Evolutionary conservation across 148 eudicot species (phyloP), one percentile per base, ranked within the genome.

Genomic region (Persicaria tinctoria): DNA sequence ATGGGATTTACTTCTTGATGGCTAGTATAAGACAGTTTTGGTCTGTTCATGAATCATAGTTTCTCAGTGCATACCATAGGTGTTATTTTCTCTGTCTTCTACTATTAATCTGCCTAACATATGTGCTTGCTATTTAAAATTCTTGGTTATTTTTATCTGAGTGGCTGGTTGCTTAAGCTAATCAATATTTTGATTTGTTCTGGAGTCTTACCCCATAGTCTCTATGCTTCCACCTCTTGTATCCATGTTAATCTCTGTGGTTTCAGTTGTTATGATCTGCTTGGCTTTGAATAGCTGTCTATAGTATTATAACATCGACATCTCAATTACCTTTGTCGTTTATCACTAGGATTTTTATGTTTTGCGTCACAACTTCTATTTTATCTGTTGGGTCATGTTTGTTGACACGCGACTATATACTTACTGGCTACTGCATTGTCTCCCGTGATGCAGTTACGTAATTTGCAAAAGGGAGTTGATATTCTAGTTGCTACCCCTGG

Each of bases 401-500:
- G 5, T 12, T 8, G 66, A 23, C 14, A 20, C 44, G 9, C 4
- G 66, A 60, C 18, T 66, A 5, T 66, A 64, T 64, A 27, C 59
- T 78, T 41, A n/a, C 27, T 23, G 27, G 27, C 27, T 23, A 23
- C 74, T 49, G 20, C 32, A 27, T 18, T 56, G 72, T 50, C 4
- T 46, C n/a, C 32, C 48, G 12, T 68, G 68, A 48, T 81, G 77
- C 86, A 93, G 98, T 74, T 93, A 9, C 81, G 83, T 6, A 85
- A 80, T 70, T 68, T 93, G 83, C 91, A 87, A 64, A 89, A 56
- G 77, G 98, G 98, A 23, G 97, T 89, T 60, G 98, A 93, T 78
- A 91, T 93, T 54, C 82, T 93, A 54, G 98, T 93, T 68, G 98
- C 98, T 5, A 93, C 98, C 7, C 97, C 98, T 23, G 98, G 98